Percentiles rank a stretch among this genome's conserved stretches.
Evolutionary conservation across 1,284 basidiomycete genomes (phyloP).

Genomic region (Laetiporus sulphureus): DNA sequence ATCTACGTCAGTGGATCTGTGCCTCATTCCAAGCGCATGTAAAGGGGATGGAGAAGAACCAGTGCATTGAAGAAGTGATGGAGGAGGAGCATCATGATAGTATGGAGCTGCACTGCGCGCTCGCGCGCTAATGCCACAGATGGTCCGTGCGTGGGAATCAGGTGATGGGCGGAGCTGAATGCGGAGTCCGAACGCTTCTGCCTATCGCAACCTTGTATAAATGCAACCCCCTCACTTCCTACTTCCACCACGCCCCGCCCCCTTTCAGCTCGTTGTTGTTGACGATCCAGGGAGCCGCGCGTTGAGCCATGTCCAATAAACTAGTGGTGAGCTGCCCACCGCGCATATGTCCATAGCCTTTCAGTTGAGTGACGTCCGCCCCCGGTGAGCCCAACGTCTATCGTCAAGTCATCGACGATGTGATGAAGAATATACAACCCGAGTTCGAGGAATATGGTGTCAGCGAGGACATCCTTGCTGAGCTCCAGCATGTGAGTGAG

Average conservation of each 20-base stretch:
- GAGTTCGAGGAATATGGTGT: slow-evolving; percentile 99
- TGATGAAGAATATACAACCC: slow-evolving; percentile 80
- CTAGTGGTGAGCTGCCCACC: slow-evolving; percentile 83
- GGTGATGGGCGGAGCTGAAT: slow-evolving; percentile 26
- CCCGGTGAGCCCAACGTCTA: slow-evolving; percentile 84
- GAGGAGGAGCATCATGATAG: background rate
- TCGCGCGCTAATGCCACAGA: too few species aligned
- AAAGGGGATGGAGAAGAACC: too few species aligned
- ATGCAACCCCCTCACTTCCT: slow-evolving; percentile 31
- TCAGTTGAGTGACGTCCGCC: slow-evolving; percentile 48
- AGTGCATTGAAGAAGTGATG: background rate
- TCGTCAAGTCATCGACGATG: slow-evolving; percentile 94
- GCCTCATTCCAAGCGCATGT: too few species aligned
- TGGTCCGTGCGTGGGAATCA: slow-evolving; percentile 45
- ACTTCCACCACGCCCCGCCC: slow-evolving; percentile 30
- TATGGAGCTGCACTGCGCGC: too few species aligned
- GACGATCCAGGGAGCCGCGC: slow-evolving; percentile 24
- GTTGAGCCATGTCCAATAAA: slow-evolving; percentile 72
- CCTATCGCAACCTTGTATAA: slow-evolving; percentile 43
- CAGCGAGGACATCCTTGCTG: slow-evolving; percentile 83
- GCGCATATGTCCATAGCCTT: slow-evolving; percentile 47
- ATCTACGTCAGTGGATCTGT: slow-evolving; percentile 17
- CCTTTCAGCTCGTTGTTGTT: slow-evolving; percentile 28
- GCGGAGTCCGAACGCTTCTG: slow-evolving; percentile 33
- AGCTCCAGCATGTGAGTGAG: slow-evolving; percentile 77